Percentiles rank a stretch among this genome's conserved stretches.
These are phyloP conservation scores for Pisolithus thermaeus DNA, from an alignment of 1,284 basidiomycete species.

Conservation along the genomic window DNA sequence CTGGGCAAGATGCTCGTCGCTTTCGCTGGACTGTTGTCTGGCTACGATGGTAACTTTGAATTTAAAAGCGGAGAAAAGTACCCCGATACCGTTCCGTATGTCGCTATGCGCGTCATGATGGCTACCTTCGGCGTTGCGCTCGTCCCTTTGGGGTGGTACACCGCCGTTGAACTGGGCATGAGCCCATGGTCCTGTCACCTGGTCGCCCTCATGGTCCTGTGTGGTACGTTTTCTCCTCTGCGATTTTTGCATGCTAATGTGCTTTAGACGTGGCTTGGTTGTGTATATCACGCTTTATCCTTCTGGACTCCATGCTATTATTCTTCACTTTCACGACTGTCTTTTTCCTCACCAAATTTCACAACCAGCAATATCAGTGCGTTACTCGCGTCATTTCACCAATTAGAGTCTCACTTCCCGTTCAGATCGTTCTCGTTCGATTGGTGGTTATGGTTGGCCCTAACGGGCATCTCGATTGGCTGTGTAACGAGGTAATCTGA, in stretches of 20 bases:
- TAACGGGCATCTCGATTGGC: constrained; percentile 92
- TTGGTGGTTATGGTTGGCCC: constrained; percentile 94
- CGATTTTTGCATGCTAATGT: neutral
- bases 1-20: constrained; percentile 99
- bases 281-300: constrained; percentile 94
- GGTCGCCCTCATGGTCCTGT: constrained; percentile 90
- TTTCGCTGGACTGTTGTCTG: constrained; percentile 83
- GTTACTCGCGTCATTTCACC: constrained; percentile 24
- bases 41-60: constrained; percentile 90
- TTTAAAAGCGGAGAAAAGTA: constrained; percentile 92
- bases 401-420: constrained; percentile 5
- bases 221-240: constrained; percentile 51
- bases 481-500: constrained; percentile 77
- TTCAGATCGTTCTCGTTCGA: constrained; percentile 82
- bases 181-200: constrained; percentile 86
- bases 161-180: constrained; percentile 93
- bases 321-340: constrained; percentile 98
- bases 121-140: constrained; percentile 92
- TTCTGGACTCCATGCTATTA: constrained; percentile 95
- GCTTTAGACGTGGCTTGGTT: constrained; percentile 90
- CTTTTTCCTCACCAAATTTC: constrained; percentile 93
- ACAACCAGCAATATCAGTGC: constrained; percentile 90
- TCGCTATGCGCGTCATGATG: constrained; percentile 92
- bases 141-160: constrained; percentile 96
- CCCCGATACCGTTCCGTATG: constrained; percentile 83